A percentile compares a stretch with the other conserved stretches of the same genome.
Evolutionary conservation across 1,139 yeast species (phyloP).

Genomic region (Kurtzmaniella quercitrusa): DNA sequence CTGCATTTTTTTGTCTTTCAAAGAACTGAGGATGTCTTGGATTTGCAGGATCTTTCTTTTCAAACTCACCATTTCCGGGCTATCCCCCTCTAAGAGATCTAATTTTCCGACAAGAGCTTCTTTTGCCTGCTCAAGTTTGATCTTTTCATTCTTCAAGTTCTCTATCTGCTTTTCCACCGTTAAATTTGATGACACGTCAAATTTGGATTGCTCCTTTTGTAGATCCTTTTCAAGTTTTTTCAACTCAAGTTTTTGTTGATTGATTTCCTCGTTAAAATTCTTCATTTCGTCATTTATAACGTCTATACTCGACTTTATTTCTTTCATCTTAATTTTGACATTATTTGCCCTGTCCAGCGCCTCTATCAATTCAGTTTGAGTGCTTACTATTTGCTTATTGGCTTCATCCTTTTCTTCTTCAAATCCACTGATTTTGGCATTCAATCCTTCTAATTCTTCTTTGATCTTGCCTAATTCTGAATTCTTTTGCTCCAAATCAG

Average conservation of each 20-base stretch:
- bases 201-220: conserved; percentile 27
- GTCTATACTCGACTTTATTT: conserved; percentile 8
- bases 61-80: conserved; percentile 2
- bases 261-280: conserved; percentile 24
- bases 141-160: conserved; percentile 10
- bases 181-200: conserved; percentile 36
- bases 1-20: conserved; percentile 13
- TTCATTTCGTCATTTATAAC: conserved; percentile 13
- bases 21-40: conserved; percentile 10
- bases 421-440: conserved; percentile 16
- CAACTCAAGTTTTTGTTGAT: conserved; percentile 23
- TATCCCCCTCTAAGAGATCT: conserved; percentile 4
- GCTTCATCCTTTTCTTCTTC: conserved; percentile 15
- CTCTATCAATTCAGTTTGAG: conserved; percentile 9
- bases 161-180: conserved; percentile 13
- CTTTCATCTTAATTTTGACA: conserved; percentile 9
- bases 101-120: conserved; percentile 6
- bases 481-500: conserved; percentile 8
- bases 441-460: conserved; percentile 14
- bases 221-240: conserved; percentile 15
- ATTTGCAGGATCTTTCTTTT: conserved; percentile 8
- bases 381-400: conserved; percentile 16
- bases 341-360: conserved; percentile 6
- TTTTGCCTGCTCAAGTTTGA: conserved; percentile 5
- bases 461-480: conserved; percentile 8